Evolutionary conservation across 2,329 filamentous ascomycete species (phyloP), one percentile per base, ranked within the genome.

Genomic region (Eutypa lata): DNA sequence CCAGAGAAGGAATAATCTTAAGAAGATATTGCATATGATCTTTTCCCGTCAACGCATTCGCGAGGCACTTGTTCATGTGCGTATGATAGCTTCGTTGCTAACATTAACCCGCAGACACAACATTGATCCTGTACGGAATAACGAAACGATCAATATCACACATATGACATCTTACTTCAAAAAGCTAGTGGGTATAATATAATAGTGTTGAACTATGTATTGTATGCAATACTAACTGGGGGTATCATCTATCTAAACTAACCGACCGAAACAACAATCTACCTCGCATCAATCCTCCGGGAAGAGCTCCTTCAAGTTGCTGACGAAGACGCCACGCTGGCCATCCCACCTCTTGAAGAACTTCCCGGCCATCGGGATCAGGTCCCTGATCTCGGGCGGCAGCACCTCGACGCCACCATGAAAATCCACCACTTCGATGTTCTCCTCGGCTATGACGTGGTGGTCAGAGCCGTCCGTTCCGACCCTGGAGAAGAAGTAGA

Each of bases 341-440:
- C 69, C 65, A 70, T 97, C 90, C 78, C 91, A 97, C 42, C 91
- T 79, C 70, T 90, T 95, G 70, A 99, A 97, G 69, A 90, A 90
- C 62, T 87, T 88, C 0, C 94, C 94, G 3, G 91, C 90, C 59
- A 89, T 71, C 45, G 77, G 76, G 65, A 90, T 80, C 56, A 95
- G 76, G 22, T 81, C 71, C n/a, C 56, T 57, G 49, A 69, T 67
- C 51, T 68, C 65, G 2, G 60, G 46, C 1, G 66, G 67, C 7
- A 69, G 52, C 26, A 61, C 62, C 24, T 64, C 62, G 47, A 57
- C 50, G 7, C 58, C 58, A 3, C 57, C 58, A 11, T 47, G 51
- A 7, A 68, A 55, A 7, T 65, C 53, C 8, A 90, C 73, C n/a
- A 86, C 71, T 53, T 85, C 74, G 52, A 97, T 88, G 61, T 92